Conservation (phyloP, 2,329 filamentous ascomycete species). For the Pseudopyricularia cyperi region DNA sequence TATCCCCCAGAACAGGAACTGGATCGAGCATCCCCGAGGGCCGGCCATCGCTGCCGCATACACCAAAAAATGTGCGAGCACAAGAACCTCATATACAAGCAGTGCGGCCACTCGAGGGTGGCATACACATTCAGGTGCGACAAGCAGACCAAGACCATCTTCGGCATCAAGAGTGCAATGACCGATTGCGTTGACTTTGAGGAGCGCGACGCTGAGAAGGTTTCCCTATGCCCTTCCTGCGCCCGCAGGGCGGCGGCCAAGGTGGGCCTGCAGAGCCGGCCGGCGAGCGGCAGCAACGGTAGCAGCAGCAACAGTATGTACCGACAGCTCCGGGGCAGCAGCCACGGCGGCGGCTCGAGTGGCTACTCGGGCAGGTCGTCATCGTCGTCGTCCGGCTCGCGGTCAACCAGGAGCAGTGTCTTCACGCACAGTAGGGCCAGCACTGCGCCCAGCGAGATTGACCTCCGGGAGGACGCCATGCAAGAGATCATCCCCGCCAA, state of each 20-base stretch:
- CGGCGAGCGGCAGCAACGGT: neutral
- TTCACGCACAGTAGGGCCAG: neutral
- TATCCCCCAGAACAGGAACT: too few species aligned
- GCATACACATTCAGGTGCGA: neutral
- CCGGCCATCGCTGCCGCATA: too few species aligned
- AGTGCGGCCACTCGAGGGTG: neutral
- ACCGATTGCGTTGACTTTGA: neutral
- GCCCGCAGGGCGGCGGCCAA: neutral
- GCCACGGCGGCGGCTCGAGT: neutral
- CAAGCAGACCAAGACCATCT: neutral
- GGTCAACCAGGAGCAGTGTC: neutral
- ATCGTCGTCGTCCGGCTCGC: neutral
- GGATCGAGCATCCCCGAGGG: too few species aligned
- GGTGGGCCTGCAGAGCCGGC: neutral
- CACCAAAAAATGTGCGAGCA: neutral
- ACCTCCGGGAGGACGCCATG: neutral
- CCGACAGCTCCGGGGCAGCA: neutral
- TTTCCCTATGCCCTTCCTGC: neutral
- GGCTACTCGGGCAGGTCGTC: neutral
- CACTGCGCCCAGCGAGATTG: neutral
- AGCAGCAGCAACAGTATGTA: neutral
- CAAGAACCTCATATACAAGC: neutral
- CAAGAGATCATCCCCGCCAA: neutral
- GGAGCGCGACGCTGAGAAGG: neutral
- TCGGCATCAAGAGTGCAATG: neutral